phyloP scores from a whole-genome alignment of 164 flowering plant genomes.

The Kingdonia uniflora region DNA sequence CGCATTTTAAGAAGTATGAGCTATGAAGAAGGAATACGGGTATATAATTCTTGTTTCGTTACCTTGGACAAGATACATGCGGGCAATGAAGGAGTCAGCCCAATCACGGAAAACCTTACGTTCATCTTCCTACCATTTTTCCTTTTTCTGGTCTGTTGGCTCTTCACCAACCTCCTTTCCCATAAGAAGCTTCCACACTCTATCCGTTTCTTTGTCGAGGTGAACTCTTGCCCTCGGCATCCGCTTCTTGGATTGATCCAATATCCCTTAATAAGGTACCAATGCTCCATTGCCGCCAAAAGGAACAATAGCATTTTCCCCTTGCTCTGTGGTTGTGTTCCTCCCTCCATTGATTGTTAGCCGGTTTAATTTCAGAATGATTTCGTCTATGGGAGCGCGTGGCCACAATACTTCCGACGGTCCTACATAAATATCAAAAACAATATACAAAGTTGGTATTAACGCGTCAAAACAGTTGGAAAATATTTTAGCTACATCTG shows the following conservation, averaged over 20 bases:
- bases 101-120: slow-evolving; percentile 31
- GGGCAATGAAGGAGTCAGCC: slow-evolving; percentile 34
- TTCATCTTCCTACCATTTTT: slow-evolving; percentile 38
- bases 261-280: slow-evolving; percentile 32
- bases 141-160: slow-evolving; percentile 28
- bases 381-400: slow-evolving; percentile 25
- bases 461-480: too few species aligned
- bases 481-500: too few species aligned
- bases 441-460: too few species aligned
- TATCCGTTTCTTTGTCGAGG: slow-evolving; percentile 54
- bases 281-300: slow-evolving; percentile 36
- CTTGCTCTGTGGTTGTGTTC: slow-evolving; percentile 3
- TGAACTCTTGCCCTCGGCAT: slow-evolving; percentile 53
- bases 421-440: too few species aligned
- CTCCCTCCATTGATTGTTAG: slow-evolving; percentile 33
- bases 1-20: too few species aligned
- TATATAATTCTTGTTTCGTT: too few species aligned
- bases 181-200: slow-evolving; percentile 66
- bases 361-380: slow-evolving; percentile 24
- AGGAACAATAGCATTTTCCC: slow-evolving; percentile 42
- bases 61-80: slow-evolving; percentile 68
- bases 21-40: too few species aligned
- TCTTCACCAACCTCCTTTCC: slow-evolving; percentile 38
- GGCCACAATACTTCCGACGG: too few species aligned
- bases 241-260: slow-evolving; percentile 33